phyloP scores from a whole-genome alignment of 768 basidiomycete species.

The Sistotremastrum niveocremeum region DNA sequence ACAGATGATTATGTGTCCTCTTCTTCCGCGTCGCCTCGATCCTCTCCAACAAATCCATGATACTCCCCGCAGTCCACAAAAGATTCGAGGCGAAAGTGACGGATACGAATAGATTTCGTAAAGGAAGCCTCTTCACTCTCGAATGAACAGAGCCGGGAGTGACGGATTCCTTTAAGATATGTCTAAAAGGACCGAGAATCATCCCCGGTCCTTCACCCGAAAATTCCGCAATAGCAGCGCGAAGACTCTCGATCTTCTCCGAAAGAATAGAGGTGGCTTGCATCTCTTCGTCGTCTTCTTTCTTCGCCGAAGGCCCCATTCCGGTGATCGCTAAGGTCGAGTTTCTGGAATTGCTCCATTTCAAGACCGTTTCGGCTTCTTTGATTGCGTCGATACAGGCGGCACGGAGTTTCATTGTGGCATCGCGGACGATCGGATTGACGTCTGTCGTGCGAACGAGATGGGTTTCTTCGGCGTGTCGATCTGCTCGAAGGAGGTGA shows the following conservation, averaged over 20 bases:
- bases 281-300: constrained; percentile 1
- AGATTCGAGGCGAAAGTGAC: constrained; percentile 37
- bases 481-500: neutral
- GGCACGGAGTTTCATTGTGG: constrained; percentile 22
- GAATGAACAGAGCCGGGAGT: constrained; percentile 7
- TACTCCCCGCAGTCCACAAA: constrained; percentile 21
- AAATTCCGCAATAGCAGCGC: constrained; percentile 19
- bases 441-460: constrained; percentile 24
- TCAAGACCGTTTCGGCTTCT: constrained; percentile 14
- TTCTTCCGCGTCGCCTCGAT: constrained; percentile 25
- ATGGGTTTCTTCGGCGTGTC: constrained; percentile 19
- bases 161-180: constrained; percentile 19
- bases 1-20: constrained; percentile 27
- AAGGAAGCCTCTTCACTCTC: constrained; percentile 12
- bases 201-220: constrained; percentile 18
- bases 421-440: constrained; percentile 20
- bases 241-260: constrained; percentile 13
- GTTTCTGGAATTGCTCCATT: constrained; percentile 22
- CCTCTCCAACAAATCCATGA: constrained; percentile 23
- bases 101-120: constrained; percentile 32
- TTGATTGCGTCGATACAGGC: constrained; percentile 17
- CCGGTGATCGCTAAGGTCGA: constrained; percentile 13
- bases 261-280: constrained; percentile 9
- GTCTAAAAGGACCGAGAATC: constrained; percentile 30
- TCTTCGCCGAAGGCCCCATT: constrained; percentile 9